Evolutionary conservation across 495 filamentous ascomycete genomes (phyloP), one percentile per base, ranked within the genome.

Genomic region (Aspergillus sclerotiicarbonarius): DNA sequence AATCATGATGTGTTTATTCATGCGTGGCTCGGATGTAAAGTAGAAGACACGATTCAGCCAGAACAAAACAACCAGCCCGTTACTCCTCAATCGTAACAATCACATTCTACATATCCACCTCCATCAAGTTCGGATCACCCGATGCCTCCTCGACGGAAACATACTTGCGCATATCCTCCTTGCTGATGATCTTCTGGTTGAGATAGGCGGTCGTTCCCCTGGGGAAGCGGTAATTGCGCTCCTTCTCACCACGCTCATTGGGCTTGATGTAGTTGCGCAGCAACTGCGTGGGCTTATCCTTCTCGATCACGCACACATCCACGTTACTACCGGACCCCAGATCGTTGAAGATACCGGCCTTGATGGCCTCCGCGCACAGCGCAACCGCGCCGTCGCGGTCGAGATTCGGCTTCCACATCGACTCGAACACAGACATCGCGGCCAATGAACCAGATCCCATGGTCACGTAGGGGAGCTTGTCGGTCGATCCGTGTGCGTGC

Each of bases 261-360:
- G 95, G 95, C 71, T 79, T 91, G 73, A 95, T 84, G 76, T 88
- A 93, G 72, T 94, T 95, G 61, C 94, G 84, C 80, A 92, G 80
- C 72, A 99, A 72, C 61, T 90, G 89, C 25, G 95, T 93, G 4
- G 77, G 76, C 86, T 96, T 95, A 61, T 97, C 91, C 63, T 82
- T 77, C 55, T 92, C 94, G 64, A 99, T 97, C 59, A 99, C 84
- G 60, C 91, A 92, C 46, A 99, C 87, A 71, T 99, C 95, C 46
- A 99, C 95, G 71, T 99, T 99, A 67, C 89, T 93, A 60, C 95
- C 95, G 12, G 90, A 96, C 5, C 95, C 95, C 71, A 99, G 74
- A 77, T 99, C 95, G 78, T 99, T 99, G 83, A 94, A 99, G 73
- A 99, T 97, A 85, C 95, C 95, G 9, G 95, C 87, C 77, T 91